Conservation (phyloP, 2,329 filamentous ascomycete species). For the Colletotrichum musicola region DNA sequence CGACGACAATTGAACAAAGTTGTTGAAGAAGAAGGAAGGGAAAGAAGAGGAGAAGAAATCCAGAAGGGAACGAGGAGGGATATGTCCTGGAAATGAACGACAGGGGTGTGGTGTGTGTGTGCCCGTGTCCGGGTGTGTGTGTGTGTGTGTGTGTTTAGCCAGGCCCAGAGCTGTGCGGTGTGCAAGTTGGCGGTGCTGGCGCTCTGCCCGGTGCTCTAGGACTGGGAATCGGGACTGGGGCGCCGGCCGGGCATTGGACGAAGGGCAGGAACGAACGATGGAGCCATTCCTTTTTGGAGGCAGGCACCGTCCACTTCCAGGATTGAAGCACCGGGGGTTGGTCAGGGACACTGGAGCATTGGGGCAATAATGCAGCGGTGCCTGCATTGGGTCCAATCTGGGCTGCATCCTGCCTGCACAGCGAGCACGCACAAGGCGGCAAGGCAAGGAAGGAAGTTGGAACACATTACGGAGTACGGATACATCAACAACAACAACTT, state of each 20-base stretch:
- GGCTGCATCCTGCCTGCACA: background rate
- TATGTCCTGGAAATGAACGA: constrained; percentile 39
- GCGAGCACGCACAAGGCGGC: constrained; percentile 1
- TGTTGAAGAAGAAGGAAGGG: constrained; percentile 45
- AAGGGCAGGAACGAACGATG: constrained; percentile 29
- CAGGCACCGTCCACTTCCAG: constrained; percentile 4
- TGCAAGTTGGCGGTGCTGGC: background rate
- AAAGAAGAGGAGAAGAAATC: constrained; percentile 35
- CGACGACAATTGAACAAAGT: constrained; percentile 49
- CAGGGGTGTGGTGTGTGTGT: background rate
- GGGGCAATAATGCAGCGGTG: background rate
- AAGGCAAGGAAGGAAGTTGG: background rate
- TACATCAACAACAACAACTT: background rate
- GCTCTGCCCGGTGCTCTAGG: too few relatives aligned
- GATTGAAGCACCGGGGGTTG: constrained; percentile 10
- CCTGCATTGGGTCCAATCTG: background rate
- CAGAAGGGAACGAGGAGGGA: constrained; percentile 33
- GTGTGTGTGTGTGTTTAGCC: constrained; percentile 8
- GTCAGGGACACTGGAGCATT: background rate
- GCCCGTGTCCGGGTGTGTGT: background rate
- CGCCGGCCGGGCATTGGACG: constrained; percentile 9
- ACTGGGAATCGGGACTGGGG: constrained; percentile 7
- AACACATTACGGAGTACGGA: background rate
- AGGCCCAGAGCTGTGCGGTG: constrained; percentile 25
- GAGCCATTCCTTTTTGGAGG: constrained; percentile 26